phyloP scores from a whole-genome alignment of 2,329 filamentous ascomycete species.

The Ophiocordyceps robertsii region DNA sequence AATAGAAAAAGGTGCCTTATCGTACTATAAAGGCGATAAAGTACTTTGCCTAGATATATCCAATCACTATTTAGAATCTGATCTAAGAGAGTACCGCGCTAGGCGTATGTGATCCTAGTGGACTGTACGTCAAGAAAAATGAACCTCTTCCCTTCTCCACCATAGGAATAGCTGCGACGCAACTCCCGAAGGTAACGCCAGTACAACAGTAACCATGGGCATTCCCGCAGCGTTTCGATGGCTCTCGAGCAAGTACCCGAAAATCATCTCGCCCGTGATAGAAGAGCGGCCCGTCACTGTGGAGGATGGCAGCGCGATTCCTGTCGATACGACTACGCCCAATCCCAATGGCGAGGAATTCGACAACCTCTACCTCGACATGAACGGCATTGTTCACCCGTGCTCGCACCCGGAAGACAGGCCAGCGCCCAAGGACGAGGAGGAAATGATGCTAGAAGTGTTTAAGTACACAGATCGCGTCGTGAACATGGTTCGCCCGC shows the following conservation, averaged over 20 bases:
- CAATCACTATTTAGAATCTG: no score
- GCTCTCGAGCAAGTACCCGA: constrained; percentile 94
- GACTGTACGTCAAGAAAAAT: no score
- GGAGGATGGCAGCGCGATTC: constrained; percentile 67
- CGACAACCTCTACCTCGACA: constrained; percentile 95
- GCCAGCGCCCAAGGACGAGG: constrained; percentile 81
- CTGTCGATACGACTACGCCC: constrained; percentile 68
- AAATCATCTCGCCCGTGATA: constrained; percentile 84
- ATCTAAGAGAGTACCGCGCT: no score
- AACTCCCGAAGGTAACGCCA: neutral
- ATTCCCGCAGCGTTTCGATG: constrained; percentile 92
- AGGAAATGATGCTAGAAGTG: constrained; percentile 98
- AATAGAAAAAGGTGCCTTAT: no score
- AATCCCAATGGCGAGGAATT: constrained; percentile 98
- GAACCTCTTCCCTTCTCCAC: no score
- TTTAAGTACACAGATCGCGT: constrained; percentile 99
- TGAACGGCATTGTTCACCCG: constrained; percentile 99
- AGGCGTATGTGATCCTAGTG: no score
- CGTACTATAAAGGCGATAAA: no score
- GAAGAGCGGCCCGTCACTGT: constrained; percentile 74
- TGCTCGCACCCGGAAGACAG: constrained; percentile 95
- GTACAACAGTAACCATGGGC: constrained; percentile 50
- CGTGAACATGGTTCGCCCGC: constrained; percentile 94
- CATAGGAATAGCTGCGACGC: no score
- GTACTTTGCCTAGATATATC: no score